phyloP scores from a whole-genome alignment of 805 yeast species.

The Suhomyces sp. region DNA sequence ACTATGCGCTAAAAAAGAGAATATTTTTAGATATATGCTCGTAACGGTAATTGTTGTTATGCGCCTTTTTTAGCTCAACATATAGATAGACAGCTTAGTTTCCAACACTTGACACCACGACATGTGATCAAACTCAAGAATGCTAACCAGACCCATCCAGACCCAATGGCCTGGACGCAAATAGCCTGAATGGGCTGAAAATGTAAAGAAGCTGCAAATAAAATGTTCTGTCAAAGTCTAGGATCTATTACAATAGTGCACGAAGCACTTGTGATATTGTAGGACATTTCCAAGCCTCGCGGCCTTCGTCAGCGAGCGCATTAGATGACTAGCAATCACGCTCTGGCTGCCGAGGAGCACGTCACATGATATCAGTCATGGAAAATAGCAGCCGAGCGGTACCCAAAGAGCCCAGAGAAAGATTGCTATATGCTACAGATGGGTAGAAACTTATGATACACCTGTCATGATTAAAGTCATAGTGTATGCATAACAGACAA shows the following conservation, averaged over 20 bases:
- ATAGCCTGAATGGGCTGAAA: no score
- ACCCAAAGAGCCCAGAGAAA: background rate
- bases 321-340: background rate
- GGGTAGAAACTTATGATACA: background rate
- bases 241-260: background rate
- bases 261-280: background rate
- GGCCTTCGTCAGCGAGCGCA: background rate
- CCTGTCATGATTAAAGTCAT: background rate
- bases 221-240: no score
- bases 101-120: background rate
- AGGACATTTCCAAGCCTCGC: background rate
- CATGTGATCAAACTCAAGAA: background rate
- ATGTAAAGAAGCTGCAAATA: no score
- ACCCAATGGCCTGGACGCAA: background rate
- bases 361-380: background rate
- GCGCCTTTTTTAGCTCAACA: background rate
- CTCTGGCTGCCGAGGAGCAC: background rate
- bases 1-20: background rate
- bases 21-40: slow-evolving; percentile 1
- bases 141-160: background rate
- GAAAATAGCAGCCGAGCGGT: background rate
- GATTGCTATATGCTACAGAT: background rate
- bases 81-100: background rate
- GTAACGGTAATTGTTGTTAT: background rate
- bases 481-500: background rate